phyloP scores from a whole-genome alignment of 2,329 filamentous ascomycete genomes.

The Septoria petroselini region DNA sequence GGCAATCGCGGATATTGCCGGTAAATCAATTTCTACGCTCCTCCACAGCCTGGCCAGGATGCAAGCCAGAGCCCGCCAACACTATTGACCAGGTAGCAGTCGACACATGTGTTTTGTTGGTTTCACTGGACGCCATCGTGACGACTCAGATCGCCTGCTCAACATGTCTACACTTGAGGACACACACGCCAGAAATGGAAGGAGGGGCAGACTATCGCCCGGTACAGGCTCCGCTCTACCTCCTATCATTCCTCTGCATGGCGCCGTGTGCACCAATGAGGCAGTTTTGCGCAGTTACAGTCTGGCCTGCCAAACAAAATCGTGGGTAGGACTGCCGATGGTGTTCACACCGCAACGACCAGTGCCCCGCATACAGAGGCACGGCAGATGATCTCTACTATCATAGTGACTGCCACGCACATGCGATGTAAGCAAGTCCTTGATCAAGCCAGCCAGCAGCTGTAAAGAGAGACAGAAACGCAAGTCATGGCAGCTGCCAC shows the following conservation, averaged over 20 bases:
- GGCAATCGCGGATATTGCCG: constrained; percentile 16
- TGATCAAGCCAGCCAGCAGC: too few species aligned
- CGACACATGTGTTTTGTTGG: background rate
- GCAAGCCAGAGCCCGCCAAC: constrained; percentile 11
- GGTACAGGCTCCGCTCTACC: background rate
- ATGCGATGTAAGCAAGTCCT: too few species aligned
- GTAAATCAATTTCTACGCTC: constrained; percentile 9
- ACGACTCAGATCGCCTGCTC: background rate
- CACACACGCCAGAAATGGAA: constrained; percentile 3
- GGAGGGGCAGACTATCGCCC: constrained; percentile 2
- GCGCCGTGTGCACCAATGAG: background rate
- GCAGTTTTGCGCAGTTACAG: too few species aligned
- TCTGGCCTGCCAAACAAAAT: too few species aligned
- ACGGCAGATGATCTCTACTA: too few species aligned
- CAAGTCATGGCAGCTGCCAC: too few species aligned
- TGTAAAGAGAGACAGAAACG: too few species aligned
- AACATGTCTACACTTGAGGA: background rate
- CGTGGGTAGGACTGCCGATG: too few species aligned
- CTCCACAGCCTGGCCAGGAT: constrained; percentile 18
- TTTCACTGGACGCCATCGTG: background rate
- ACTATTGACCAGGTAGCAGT: constrained; percentile 1
- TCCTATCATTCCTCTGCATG: background rate
- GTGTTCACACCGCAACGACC: too few species aligned
- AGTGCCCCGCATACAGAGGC: too few species aligned
- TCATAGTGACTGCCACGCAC: too few species aligned